phyloP scores from a whole-genome alignment of 495 filamentous ascomycete genomes.

The Glarea lozoyensis region DNA sequence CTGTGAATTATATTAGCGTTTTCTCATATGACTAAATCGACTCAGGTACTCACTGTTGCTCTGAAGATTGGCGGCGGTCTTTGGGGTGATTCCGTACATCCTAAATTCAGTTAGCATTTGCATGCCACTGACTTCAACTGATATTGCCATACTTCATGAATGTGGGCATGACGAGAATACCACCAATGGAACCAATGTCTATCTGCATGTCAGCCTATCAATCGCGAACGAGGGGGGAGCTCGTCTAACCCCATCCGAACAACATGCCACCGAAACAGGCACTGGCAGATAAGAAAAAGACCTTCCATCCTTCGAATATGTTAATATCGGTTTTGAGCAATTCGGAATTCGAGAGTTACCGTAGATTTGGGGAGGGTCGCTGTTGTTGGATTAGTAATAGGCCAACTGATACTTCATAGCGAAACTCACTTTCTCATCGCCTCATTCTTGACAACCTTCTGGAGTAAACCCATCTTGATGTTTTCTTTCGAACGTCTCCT shows the following conservation, averaged over 20 bases:
- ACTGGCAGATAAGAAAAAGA: conserved; percentile 9
- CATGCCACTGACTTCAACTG: no score
- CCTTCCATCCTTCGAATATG: conserved; percentile 12
- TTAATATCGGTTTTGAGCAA: neutral
- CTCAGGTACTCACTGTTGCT: conserved; percentile 36
- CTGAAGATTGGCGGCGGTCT: conserved; percentile 28
- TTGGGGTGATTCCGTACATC: neutral
- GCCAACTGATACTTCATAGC: neutral
- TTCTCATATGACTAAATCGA: no score
- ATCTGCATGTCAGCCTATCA: neutral
- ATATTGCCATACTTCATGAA: conserved; percentile 38
- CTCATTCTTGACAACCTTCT: conserved; percentile 67
- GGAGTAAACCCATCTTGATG: conserved; percentile 39
- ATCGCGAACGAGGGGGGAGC: neutral
- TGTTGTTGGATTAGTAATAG: neutral
- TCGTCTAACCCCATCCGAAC: conserved; percentile 47
- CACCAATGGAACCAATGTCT: conserved; percentile 55
- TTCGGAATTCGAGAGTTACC: conserved; percentile 24
- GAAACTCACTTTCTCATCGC: conserved; percentile 50
- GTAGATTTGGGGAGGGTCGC: conserved; percentile 60
- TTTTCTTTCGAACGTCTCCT: neutral
- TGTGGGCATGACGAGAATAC: conserved; percentile 42
- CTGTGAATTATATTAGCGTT: conserved; percentile 32
- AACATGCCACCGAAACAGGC: conserved; percentile 65
- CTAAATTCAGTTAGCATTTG: no score